Conservation (phyloP, 257 asterid genomes). For the Fraxinus quadrangulata region DNA sequence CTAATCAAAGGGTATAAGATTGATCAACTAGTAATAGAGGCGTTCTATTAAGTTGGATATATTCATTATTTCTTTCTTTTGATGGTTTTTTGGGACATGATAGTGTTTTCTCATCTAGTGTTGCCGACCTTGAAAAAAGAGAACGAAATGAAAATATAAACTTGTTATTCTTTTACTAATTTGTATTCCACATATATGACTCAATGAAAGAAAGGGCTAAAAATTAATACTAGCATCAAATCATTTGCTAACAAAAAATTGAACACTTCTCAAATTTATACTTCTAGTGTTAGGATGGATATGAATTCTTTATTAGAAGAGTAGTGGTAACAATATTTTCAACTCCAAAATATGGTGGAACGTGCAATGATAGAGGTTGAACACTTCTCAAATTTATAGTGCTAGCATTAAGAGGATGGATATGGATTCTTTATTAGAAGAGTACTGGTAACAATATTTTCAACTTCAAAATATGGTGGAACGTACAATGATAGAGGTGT, state of each 20-base stretch:
- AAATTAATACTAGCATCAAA: background rate
- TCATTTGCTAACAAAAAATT: conserved; percentile 1
- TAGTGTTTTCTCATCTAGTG: no score
- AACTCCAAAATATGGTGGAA: conserved; percentile 76
- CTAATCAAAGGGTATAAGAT: conserved; percentile 59
- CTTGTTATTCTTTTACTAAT: background rate
- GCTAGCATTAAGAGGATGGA: conserved; percentile 78
- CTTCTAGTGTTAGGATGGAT: conserved; percentile 79
- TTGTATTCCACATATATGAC: background rate
- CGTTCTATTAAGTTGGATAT: conserved; percentile 70
- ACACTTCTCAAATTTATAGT: background rate
- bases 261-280: background rate
- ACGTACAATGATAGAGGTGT: conserved; percentile 69
- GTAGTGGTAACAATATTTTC: conserved; percentile 60
- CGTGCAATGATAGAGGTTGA: conserved; percentile 60
- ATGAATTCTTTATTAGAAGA: conserved; percentile 73
- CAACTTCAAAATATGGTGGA: conserved; percentile 89
- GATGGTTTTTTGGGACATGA: background rate
- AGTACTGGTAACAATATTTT: conserved; percentile 57
- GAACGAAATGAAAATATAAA: background rate
- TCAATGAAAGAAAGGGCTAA: background rate
- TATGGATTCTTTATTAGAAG: conserved; percentile 75
- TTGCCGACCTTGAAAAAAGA: background rate
- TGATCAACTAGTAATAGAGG: conserved; percentile 69
- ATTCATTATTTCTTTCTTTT: background rate